Conservation (phyloP, 176 grass and related monocot species). For the Neostapfia colusana region DNA sequence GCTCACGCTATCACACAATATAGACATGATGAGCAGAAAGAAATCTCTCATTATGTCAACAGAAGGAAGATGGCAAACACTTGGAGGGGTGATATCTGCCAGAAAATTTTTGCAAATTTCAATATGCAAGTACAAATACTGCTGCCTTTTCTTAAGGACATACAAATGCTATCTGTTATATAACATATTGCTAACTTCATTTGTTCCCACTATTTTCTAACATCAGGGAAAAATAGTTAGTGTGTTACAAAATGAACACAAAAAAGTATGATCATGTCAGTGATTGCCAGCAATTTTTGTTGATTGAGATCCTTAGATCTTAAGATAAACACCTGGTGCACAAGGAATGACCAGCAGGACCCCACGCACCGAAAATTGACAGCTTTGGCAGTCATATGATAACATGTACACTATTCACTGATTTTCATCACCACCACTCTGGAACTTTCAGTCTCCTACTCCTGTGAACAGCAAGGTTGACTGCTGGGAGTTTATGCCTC, state of each 20-base stretch:
- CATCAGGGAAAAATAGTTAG: neutral
- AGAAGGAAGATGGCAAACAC: neutral
- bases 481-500: conserved; percentile 66
- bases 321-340: conserved; percentile 24
- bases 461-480: conserved; percentile 68
- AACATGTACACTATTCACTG: conserved; percentile 31
- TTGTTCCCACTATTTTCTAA: conserved; percentile 31
- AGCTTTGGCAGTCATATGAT: neutral
- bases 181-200: conserved; percentile 14
- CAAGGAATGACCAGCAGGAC: conserved; percentile 9
- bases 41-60: conserved; percentile 1
- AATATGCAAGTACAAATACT: neutral
- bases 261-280: conserved; percentile 25
- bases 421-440: conserved; percentile 71
- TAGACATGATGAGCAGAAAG: neutral
- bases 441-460: conserved; percentile 81
- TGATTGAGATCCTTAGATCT: neutral
- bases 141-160: conserved; percentile 3
- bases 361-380: neutral
- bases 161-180: conserved; percentile 32
- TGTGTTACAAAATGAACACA: neutral
- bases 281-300: neutral
- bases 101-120: conserved; percentile 22
- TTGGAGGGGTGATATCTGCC: conserved; percentile 13
- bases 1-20: neutral